A percentile compares a stretch with the other conserved stretches of the same genome.
These are phyloP conservation scores for Gynostemma pentaphyllum DNA, from an alignment of 306 rosid species.

Conservation along the genomic window DNA sequence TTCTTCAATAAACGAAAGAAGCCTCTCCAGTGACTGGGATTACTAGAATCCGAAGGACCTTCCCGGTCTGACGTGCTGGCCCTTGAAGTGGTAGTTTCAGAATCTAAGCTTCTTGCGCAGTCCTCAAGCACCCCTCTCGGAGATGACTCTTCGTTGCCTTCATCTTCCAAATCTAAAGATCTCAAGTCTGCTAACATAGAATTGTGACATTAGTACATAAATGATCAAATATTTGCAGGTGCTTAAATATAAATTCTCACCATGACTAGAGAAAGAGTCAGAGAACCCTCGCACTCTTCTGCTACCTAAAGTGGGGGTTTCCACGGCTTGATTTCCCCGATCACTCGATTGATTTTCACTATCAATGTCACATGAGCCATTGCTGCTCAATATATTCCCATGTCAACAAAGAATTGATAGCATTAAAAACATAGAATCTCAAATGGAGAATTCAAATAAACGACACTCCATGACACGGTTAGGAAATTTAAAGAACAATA, in stretches of 20 bases:
- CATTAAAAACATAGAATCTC: conserved; percentile 3
- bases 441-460: background rate
- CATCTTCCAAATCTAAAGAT: conserved; percentile 33
- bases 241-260: conserved; percentile 17
- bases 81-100: conserved; percentile 37
- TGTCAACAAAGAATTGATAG: conserved; percentile 24
- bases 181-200: conserved; percentile 29
- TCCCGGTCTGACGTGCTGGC: conserved; percentile 65
- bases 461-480: background rate
- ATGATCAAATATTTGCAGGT: background rate
- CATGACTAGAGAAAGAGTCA: conserved; percentile 41
- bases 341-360: conserved; percentile 22
- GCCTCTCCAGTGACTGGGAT: conserved; percentile 38
- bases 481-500: background rate
- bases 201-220: background rate
- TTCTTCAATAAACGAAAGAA: conserved; percentile 51
- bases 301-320: conserved; percentile 9
- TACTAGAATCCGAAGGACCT: conserved; percentile 19
- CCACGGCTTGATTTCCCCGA: conserved; percentile 21
- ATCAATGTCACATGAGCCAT: conserved; percentile 21
- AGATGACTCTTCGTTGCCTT: conserved; percentile 17
- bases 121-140: conserved; percentile 20
- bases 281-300: conserved; percentile 46
- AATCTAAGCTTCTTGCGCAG: conserved; percentile 28
- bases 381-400: conserved; percentile 36